Evolutionary conservation across 257 asterid genomes (phyloP).

Genomic region (Datura wrightii): DNA sequence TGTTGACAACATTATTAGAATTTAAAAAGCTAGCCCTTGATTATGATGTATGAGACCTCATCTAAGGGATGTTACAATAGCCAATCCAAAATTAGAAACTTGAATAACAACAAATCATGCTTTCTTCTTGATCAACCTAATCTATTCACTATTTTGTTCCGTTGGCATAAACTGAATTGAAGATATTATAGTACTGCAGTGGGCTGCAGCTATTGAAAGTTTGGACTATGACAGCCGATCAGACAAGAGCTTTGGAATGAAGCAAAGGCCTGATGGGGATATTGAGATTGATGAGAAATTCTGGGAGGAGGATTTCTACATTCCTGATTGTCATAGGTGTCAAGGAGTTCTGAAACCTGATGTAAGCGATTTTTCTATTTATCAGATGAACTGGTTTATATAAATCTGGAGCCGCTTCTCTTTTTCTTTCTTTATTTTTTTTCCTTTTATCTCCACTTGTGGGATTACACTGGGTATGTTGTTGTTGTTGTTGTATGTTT

Average conservation of each 20-base stretch:
- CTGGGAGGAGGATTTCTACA: slow-evolving; percentile 92
- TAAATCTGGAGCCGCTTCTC: neutral
- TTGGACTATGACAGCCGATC: slow-evolving; percentile 86
- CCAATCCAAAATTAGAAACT: neutral
- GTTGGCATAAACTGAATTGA: slow-evolving; percentile 24
- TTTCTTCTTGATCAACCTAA: slow-evolving; percentile 10
- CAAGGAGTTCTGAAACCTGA: slow-evolving; percentile 87
- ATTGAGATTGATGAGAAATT: slow-evolving; percentile 95
- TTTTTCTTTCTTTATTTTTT: neutral
- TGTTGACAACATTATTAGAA: neutral
- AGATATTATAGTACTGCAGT: slow-evolving; percentile 55
- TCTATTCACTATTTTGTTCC: neutral
- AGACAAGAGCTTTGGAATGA: slow-evolving; percentile 96
- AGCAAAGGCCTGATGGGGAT: slow-evolving; percentile 97
- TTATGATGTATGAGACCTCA: neutral
- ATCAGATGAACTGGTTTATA: slow-evolving; percentile 8
- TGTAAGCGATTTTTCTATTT: slow-evolving; percentile 52
- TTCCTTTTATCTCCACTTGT: neutral
- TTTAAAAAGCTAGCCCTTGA: neutral
- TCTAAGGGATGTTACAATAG: neutral
- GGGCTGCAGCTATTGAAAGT: slow-evolving; percentile 98
- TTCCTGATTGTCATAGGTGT: slow-evolving; percentile 78
- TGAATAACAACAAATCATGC: neutral
- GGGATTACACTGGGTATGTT: too few species aligned
- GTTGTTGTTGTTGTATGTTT: too few species aligned